A percentile compares a stretch with the other conserved stretches of the same genome.
phyloP scores from a whole-genome alignment of 179 eudicot genomes.

The Heliamphora pulchella region DNA sequence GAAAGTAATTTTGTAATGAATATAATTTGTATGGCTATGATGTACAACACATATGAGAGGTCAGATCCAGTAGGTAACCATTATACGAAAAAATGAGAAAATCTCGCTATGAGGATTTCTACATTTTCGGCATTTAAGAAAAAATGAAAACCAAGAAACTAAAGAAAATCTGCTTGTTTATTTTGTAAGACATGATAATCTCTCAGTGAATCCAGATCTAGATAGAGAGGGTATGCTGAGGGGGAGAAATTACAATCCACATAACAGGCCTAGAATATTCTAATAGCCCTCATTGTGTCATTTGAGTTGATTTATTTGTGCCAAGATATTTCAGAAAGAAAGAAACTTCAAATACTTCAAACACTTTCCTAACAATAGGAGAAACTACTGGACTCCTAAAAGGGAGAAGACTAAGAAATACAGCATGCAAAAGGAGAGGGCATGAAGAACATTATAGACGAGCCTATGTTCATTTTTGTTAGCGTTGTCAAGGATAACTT shows the following conservation, averaged over 20 bases:
- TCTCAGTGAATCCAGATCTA: background rate
- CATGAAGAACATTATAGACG: background rate
- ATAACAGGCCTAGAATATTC: background rate
- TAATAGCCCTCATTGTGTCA: background rate
- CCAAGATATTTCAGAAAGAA: background rate
- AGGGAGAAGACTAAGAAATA: background rate
- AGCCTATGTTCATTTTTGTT: background rate
- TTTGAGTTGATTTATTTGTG: background rate
- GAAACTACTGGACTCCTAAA: background rate
- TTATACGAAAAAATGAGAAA: background rate
- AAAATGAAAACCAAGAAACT: background rate
- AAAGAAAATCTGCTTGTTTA: background rate
- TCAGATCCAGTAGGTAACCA: background rate
- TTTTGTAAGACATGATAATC: background rate
- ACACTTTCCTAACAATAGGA: background rate
- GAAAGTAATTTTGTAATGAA: constrained; percentile 17
- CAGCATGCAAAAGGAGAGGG: background rate
- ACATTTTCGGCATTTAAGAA: background rate
- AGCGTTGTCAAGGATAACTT: background rate
- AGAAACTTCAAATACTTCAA: constrained; percentile 1
- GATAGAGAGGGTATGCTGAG: background rate
- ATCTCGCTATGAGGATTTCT: background rate
- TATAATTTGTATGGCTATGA: background rate
- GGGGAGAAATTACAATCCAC: no score
- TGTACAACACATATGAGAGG: constrained; percentile 4